Evolutionary conservation across 768 basidiomycete genomes (phyloP), one percentile per base, ranked within the genome.

Genomic region (Termitomyces sp.): DNA sequence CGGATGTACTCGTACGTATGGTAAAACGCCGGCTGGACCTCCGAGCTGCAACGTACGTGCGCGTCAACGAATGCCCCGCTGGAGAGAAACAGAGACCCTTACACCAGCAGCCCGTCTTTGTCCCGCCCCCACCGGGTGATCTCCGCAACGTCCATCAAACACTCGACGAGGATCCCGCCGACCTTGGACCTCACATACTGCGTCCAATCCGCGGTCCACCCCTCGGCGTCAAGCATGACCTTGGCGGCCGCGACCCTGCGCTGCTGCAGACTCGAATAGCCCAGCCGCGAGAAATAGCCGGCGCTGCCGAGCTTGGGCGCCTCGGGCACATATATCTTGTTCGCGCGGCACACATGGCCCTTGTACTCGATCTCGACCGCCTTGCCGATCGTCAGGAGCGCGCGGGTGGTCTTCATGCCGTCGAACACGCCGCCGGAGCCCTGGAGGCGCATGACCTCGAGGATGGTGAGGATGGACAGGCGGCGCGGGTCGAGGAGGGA

Each of bases 281-380:
- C 87, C 55, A 80, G 67, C 6, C 75, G 74, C 1, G 82, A 78
- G 69, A 89, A 90, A 62, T 77, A 82, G 42, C 78, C 77, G 16
- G 70, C 58, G 64, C 70, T 71, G 29, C 66, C 66, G 4, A 65
- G 53, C n/a, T 64, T 71, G 29, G 64, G 55, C 4, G 62, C 49
- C 9, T 70, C 59, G 0, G 82, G 80, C 5, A 86, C 45, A 1
- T 75, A 72, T 29, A 91, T 85, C 39, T 83, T 76, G 68, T 84
- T 79, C 64, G 77, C 77, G 65, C 80, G 84, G 73, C 86, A 87
- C 66, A 92, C 84, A 67, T 90, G 80, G 3, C 91, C 85, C 69
- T 94, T 90, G 76, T 94, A 90, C 75, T 98, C 95, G 51, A 84
- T 80, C 74, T 98, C 96, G 36, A 98, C 83, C 0, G 89, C 90